Conservation (phyloP, 441 rosid genomes). For the Pelargonium citronellum region DNA sequence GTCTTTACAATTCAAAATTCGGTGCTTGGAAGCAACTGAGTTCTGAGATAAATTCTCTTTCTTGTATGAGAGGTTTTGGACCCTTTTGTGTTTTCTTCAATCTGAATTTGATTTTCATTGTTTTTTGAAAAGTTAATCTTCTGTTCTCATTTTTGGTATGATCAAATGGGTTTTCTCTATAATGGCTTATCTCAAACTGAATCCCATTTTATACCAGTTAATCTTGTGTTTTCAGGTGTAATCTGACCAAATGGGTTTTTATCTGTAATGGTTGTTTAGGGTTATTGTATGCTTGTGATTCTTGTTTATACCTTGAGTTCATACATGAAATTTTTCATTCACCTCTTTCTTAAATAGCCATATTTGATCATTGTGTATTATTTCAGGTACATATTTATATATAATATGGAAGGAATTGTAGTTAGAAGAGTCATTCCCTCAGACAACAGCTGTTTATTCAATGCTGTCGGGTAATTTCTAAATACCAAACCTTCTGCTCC, state of each 20-base stretch:
- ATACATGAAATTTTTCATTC: not conserved
- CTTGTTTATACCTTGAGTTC: not conserved
- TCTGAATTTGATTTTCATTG: not conserved
- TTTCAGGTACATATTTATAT: constrained; percentile 17
- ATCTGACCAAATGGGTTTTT: not conserved
- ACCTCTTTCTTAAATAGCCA: not conserved
- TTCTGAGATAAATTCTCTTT: not conserved
- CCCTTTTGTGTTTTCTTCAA: not conserved
- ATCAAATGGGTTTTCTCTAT: too few relatives aligned
- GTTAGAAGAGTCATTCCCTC: constrained; percentile 88
- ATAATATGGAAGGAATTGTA: constrained; percentile 65
- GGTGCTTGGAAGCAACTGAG: too few relatives aligned
- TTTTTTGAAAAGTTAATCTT: too few relatives aligned
- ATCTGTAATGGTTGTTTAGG: not conserved
- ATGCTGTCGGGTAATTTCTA: constrained; percentile 67
- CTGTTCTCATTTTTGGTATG: too few relatives aligned
- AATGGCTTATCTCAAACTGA: too few relatives aligned
- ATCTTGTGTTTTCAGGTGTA: not conserved
- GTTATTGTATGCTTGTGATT: not conserved
- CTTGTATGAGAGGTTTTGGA: not conserved
- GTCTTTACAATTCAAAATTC: not conserved
- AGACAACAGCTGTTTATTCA: constrained; percentile 92
- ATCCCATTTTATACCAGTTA: not conserved
- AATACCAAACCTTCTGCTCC: constrained; percentile 5
- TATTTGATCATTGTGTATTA: constrained; percentile 8